Base-by-base conservation (phyloP, 495 filamentous ascomycete genomes). In the Ascobolus immersus region DNA sequence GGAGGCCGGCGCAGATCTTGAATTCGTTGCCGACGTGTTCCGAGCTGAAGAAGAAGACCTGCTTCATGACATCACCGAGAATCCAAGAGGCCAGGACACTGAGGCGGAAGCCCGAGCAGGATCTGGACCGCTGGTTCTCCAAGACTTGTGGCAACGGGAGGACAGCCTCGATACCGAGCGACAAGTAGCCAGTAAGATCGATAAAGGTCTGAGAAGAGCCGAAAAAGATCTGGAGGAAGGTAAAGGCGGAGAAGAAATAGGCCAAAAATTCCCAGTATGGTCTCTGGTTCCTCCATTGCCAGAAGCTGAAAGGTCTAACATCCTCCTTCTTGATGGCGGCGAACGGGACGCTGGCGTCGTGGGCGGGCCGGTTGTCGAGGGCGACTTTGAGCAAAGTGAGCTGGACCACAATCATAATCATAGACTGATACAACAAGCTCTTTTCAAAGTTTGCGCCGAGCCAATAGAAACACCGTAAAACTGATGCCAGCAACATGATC, bases 381-480 rank as follows among this genome's bases (percentile, higher is more conserved):
- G 84, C 81, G 32, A 91, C 73, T 55, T 94, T 89, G 22, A 96
- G 66, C 17, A 93, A 57, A 9, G 80, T 54, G 22, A 73, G 25
- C 53, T 96, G 86, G 22, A 92, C 71, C 14, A 61, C 54, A 31
- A 91, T 72, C 72, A 89, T 93, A 44, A 89, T 66, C 41, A 78
- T 52, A 6, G 36, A 11, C 53, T 96, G 86, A 32, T 80, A 56
- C 25, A 96, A 64, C 28, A 96, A 61, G 15, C 77, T 66, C 5
- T 56, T 54, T 36, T 82, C 77, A 53, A 77, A 96, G 44, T 66
- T 70, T 10, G 79, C 77, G 34, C 80, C 80, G 43, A 86, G 75
- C 66, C 80, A 96, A 59, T 84, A 96, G 55, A 89, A 94, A 36
- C 55, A 90, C 74, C 89, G 86, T 18, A 92, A 55, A 34, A 93